Conservation (phyloP, 2,329 filamentous ascomycete genomes). For the Paraphaeosphaeria sporulosa region DNA sequence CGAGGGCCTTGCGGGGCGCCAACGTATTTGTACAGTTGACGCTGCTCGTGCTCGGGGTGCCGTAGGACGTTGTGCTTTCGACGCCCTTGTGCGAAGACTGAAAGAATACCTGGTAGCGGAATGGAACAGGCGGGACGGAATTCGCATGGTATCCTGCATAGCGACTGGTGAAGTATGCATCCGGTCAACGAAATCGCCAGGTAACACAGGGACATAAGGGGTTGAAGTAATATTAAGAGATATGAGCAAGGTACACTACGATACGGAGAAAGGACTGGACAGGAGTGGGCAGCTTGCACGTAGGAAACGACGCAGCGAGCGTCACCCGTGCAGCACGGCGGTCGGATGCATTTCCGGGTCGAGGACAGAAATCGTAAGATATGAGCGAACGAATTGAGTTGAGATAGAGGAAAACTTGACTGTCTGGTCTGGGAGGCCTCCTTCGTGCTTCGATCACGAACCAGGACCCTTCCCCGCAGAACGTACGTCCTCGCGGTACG, state of each 20-base stretch:
- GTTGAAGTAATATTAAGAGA: neutral
- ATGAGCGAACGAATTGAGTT: neutral
- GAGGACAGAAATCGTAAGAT: neutral
- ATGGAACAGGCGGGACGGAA: no score
- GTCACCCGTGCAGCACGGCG: neutral
- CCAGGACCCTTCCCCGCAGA: constrained; percentile 2
- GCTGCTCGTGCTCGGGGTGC: neutral
- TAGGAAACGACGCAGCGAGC: neutral
- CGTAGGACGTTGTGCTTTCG: neutral
- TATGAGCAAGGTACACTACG: neutral
- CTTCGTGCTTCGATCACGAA: neutral
- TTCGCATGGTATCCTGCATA: neutral
- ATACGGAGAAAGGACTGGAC: neutral
- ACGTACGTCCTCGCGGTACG: neutral
- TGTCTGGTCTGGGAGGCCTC: neutral
- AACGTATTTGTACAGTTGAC: neutral
- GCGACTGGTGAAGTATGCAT: neutral
- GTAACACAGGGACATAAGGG: neutral
- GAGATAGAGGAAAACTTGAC: neutral
- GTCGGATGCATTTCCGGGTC: neutral
- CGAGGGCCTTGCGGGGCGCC: neutral
- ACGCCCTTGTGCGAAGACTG: neutral
- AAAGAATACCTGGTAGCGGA: neutral
- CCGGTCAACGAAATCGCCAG: neutral
- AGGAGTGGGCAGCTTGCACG: neutral